Conservation (phyloP, 2,329 filamentous ascomycete species). For the Stagonosporopsis vannaccii region DNA sequence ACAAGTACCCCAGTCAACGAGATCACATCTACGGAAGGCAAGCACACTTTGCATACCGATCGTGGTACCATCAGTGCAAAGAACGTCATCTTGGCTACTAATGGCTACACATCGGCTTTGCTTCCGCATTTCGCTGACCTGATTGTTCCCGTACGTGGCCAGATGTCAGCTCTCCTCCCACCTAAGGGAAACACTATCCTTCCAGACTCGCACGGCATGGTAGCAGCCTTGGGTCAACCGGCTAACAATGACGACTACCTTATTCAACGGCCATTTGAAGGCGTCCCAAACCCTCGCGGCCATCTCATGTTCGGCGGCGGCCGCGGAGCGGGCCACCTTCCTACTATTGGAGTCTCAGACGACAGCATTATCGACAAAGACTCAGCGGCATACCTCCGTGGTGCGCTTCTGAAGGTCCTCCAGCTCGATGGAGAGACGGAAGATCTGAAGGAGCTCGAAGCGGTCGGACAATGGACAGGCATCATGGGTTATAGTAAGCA, state of each 20-base stretch:
- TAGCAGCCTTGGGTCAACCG: conserved; percentile 58
- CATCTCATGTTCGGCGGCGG: conserved; percentile 77
- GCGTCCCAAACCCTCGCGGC: conserved; percentile 53
- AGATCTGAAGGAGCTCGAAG: conserved; percentile 54
- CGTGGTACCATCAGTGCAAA: conserved; percentile 71
- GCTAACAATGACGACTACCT: conserved; percentile 73
- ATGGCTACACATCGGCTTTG: conserved; percentile 81
- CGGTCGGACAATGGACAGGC: conserved; percentile 71
- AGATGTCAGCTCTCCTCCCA: conserved; percentile 72
- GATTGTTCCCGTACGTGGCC: conserved; percentile 78
- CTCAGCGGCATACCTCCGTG: conserved; percentile 64
- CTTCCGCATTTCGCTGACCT: conserved; percentile 72
- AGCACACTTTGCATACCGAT: conserved; percentile 70
- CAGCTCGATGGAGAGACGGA: conserved; percentile 46
- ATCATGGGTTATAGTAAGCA: conserved; percentile 72
- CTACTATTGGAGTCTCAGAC: conserved; percentile 65
- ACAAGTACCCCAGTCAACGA: conserved; percentile 70
- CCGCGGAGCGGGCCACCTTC: conserved; percentile 57
- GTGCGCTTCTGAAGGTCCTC: conserved; percentile 49
- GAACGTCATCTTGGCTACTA: conserved; percentile 78
- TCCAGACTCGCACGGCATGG: conserved; percentile 69
- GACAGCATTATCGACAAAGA: conserved; percentile 65
- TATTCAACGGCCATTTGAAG: conserved; percentile 67
- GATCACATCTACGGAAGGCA: conserved; percentile 35
- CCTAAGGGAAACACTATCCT: conserved; percentile 57